Evolutionary conservation across 257 asterid species (phyloP), one percentile per base, ranked within the genome.

Genomic region (Solanum sitiens): DNA sequence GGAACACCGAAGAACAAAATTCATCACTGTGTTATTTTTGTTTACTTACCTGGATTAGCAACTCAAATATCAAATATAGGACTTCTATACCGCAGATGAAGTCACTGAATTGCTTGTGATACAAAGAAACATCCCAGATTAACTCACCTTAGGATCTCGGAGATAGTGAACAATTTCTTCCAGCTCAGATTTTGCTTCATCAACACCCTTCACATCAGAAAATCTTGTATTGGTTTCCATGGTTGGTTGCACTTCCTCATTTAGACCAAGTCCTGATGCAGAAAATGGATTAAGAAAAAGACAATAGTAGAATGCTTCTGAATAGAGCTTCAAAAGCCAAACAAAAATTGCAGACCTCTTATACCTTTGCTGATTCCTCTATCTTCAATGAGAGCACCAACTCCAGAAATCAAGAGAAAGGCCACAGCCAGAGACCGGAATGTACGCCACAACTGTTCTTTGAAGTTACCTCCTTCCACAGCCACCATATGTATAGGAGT

Each of bases 101-200:
- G 67, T 45, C 42, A 45, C 4, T 79, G 67, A 25, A 45, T 32
- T 11, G 70, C 45, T 50, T 6, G 70, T 82, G 68, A 6, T 82
- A 50, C 45, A 6, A 32, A 47, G 7, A 27, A 30, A 50, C 32
- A 67, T 16, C 86, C 0, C 45, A 32, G 42, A 50, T 82, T 79
- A 45, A 82, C 86, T 50, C 88, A 95, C 99, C 99, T 95, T 97
- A 45, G 99, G 99, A 91, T 97, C 98, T 90, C 99, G 96, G 87
- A 97, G 98, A 92, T 97, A 97, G 93, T 95, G 98, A 86, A 95
- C 99, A 88, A 97, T 97, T 93, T 97, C 99, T 92, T 97, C 98
- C 89, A 97, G 94, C 91, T 97, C 99, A 80, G 93, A 80, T 91
- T 95, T 97, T 80, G 99, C 99, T 92, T 97, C 99, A 87, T 97